Base-by-base conservation (phyloP, 192 early-diverging fungal genomes). In the Spizellomyces sp. region DNA sequence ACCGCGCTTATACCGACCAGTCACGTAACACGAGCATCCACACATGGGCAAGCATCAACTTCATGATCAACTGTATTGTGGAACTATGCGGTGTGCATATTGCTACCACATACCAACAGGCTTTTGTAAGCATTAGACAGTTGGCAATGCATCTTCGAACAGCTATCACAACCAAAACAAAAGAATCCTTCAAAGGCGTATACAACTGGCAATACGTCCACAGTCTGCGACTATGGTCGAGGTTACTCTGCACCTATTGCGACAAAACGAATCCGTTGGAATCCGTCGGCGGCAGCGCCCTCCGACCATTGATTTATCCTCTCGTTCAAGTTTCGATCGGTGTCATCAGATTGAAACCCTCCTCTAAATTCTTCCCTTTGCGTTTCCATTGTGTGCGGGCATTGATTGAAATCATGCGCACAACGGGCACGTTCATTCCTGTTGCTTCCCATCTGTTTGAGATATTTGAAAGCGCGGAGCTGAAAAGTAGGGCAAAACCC, bases 191-290 rank as follows among this genome's bases (percentile, higher is more conserved):
- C 87, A 93, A 92, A 62, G 75, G 87, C 8, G 93, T 99, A 48
- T 96, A 97, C 85, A 94, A 95, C 84, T 99, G 97, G 97, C 95
- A 96, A 81, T 99, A 89, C 76, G 77, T 99, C 62, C 94, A 96
- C 79, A 92, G 90, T 66, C 81, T 99, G 61, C 87, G 90, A 67
- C 90, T 97, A 66, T 98, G 96, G 96, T 79, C 92, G 15, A 87
- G 92, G 57, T 90, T 98, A 0, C 71, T 97, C 50, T 71, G 86
- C 9, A 90, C 89, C 50, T 92, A 96, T 79, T 88, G 87, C 58
- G 76, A 86, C 41, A 77, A 67, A 47, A 71, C 67, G 61, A 75
- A 78, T 12, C 77, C 79, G 41, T 67, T 81, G 57, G 82, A 87
- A 8, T 69, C 81, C 45, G 86, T 50, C 17, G 74, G 76, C 48